A percentile compares a stretch with the other conserved stretches of the same genome.
These are phyloP conservation scores for Colletotrichum agaves DNA, from an alignment of 2,329 filamentous ascomycete species.

Conservation along the genomic window DNA sequence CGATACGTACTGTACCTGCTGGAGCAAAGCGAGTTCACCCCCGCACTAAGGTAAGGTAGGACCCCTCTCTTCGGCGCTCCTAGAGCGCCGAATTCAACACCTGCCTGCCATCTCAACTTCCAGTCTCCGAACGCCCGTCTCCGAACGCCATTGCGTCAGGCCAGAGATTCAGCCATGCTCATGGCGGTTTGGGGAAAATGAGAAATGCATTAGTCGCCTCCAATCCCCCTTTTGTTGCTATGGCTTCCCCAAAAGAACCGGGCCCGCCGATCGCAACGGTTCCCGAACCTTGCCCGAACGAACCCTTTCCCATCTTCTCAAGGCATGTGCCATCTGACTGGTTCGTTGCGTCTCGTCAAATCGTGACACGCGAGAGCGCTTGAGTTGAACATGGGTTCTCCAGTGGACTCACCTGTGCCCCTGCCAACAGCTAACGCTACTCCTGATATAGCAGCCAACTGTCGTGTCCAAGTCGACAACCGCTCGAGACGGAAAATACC, in stretches of 20 bases:
- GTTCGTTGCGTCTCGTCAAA: slow-evolving; percentile 13
- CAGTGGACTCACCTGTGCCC: slow-evolving; percentile 5
- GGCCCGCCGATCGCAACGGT: slow-evolving; percentile 31
- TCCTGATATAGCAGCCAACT: slow-evolving; percentile 5
- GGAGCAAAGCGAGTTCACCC: background rate
- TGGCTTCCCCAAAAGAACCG: slow-evolving; percentile 3
- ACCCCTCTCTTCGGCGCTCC: background rate
- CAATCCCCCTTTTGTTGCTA: background rate
- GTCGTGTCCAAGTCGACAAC: slow-evolving; percentile 27
- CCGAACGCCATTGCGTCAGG: slow-evolving; percentile 28
- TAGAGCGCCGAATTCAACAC: background rate
- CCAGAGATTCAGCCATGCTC: slow-evolving; percentile 9
- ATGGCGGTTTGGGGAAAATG: background rate
- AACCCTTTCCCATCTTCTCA: slow-evolving; percentile 16
- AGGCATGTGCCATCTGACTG: slow-evolving; percentile 6
- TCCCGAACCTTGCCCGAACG: slow-evolving; percentile 31
- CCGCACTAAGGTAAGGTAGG: background rate
- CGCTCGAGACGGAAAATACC: background rate
- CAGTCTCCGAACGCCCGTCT: background rate
- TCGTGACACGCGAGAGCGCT: slow-evolving; percentile 14
- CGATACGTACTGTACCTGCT: background rate
- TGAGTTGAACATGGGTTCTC: slow-evolving; percentile 28
- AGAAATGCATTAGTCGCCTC: slow-evolving; percentile 1
- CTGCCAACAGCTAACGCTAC: slow-evolving; percentile 7
- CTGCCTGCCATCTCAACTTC: slow-evolving; percentile 1